A percentile compares a stretch with the other conserved stretches of the same genome.
phyloP scores from a whole-genome alignment of 2,329 filamentous ascomycete genomes.

The Aspergillus hortae region DNA sequence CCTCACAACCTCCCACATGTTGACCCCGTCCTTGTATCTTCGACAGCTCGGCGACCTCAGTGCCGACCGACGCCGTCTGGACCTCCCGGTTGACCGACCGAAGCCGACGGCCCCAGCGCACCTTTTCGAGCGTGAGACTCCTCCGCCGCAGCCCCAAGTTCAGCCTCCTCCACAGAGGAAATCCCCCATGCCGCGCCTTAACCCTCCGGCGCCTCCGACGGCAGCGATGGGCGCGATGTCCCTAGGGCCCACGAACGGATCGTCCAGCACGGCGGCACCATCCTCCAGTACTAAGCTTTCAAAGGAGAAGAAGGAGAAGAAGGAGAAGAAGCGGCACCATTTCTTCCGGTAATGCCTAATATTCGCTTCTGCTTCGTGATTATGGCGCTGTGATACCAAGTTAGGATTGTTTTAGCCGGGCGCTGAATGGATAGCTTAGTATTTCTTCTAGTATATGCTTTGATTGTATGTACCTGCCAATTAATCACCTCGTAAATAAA shows the following conservation, averaged over 20 bases:
- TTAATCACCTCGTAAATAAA: background rate
- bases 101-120: constrained; percentile 80
- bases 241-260: constrained; percentile 19
- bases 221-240: constrained; percentile 36
- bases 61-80: constrained; percentile 68
- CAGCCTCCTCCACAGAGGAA: constrained; percentile 17
- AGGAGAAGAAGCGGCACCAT: constrained; percentile 55
- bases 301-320: constrained; percentile 47
- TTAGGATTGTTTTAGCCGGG: constrained; percentile 11
- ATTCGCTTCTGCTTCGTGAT: constrained; percentile 9
- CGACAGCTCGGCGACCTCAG: constrained; percentile 79
- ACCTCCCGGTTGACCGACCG: constrained; percentile 76
- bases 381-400: constrained; percentile 35
- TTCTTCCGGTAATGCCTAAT: constrained; percentile 45
- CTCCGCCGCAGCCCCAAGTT: constrained; percentile 47
- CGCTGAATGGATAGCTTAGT: constrained; percentile 1
- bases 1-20: constrained; percentile 86
- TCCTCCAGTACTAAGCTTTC: constrained; percentile 23
- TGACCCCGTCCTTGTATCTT: constrained; percentile 77
- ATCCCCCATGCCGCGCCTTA: constrained; percentile 18
- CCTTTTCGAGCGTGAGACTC: constrained; percentile 70
- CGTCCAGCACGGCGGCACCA: constrained; percentile 10
- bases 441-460: constrained; percentile 4
- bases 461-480: constrained; percentile 4
- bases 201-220: constrained; percentile 28